Evolutionary conservation across 805 yeast species (phyloP).

Genomic region (Vanderwaltozyma verrucispora): DNA sequence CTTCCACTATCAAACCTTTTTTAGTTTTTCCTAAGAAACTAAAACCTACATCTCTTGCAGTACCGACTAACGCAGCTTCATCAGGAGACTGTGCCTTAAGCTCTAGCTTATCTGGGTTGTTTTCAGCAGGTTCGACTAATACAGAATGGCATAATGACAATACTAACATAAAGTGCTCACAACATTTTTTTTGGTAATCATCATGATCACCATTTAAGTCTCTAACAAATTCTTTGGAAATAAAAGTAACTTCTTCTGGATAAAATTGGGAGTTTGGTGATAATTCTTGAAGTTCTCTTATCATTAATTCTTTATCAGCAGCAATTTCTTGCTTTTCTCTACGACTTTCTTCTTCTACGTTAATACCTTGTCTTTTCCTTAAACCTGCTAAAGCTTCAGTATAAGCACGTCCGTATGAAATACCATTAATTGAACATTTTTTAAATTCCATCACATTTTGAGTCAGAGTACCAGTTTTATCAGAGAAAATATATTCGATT

Average conservation of each 20-base stretch:
- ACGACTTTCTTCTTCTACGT: constrained; percentile 51
- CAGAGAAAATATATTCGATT: constrained; percentile 75
- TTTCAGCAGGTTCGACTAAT: constrained; percentile 54
- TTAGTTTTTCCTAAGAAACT: constrained; percentile 57
- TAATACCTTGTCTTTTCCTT: constrained; percentile 67
- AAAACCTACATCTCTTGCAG: constrained; percentile 72
- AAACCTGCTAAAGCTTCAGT: constrained; percentile 78
- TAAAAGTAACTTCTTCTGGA: constrained; percentile 57
- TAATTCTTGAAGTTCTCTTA: constrained; percentile 39
- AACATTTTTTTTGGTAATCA: constrained; percentile 40
- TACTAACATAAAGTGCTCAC: constrained; percentile 67
- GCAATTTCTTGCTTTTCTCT: constrained; percentile 44
- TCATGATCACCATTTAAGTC: constrained; percentile 44
- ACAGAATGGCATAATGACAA: constrained; percentile 75
- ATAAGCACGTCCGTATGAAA: constrained; percentile 66
- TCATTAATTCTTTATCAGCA: constrained; percentile 51
- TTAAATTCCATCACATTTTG: constrained; percentile 82
- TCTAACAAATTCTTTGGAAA: constrained; percentile 51
- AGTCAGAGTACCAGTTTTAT: constrained; percentile 76
- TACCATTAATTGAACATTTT: constrained; percentile 67
- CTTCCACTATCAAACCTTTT: constrained; percentile 53
- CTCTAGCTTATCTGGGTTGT: constrained; percentile 43
- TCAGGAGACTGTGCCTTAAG: constrained; percentile 78
- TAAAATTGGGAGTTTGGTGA: constrained; percentile 35
- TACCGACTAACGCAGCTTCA: constrained; percentile 76